Percentiles rank a stretch among this genome's conserved stretches.
Conservation (phyloP, 2,329 filamentous ascomycete genomes). For the Cryoendolithus antarcticus region DNA sequence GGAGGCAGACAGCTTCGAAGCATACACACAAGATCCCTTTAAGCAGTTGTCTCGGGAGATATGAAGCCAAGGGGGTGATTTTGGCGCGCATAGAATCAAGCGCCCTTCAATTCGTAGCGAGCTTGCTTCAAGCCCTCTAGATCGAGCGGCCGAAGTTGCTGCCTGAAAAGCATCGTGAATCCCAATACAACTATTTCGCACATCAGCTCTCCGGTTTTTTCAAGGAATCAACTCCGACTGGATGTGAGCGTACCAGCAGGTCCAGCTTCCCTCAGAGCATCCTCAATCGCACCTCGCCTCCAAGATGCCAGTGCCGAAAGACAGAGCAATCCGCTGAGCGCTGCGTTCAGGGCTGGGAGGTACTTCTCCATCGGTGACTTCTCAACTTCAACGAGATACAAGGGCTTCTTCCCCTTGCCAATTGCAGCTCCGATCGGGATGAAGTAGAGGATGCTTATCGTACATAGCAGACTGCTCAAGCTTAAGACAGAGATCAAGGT, state of each 20-base stretch:
- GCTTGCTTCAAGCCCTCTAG: constrained; percentile 51
- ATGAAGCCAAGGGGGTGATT: not conserved
- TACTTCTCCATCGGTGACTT: constrained; percentile 42
- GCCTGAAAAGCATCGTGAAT: constrained; percentile 49
- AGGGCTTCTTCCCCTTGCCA: constrained; percentile 20
- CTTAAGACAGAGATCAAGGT: constrained; percentile 42
- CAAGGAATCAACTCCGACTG: too few species aligned
- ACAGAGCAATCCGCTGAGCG: too few species aligned
- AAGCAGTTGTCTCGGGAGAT: not conserved
- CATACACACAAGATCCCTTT: too few species aligned
- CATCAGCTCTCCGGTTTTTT: not conserved
- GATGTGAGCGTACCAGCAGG: constrained; percentile 16
- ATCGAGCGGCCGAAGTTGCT: constrained; percentile 57
- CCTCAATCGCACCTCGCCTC: constrained; percentile 4
- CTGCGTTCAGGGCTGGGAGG: constrained; percentile 31
- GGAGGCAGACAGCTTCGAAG: too few species aligned
- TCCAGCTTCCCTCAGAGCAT: constrained; percentile 26
- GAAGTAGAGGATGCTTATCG: constrained; percentile 44
- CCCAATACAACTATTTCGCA: constrained; percentile 39
- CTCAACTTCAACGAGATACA: constrained; percentile 17
- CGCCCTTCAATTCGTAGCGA: constrained; percentile 57
- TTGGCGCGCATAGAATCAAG: constrained; percentile 27
- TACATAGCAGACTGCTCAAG: constrained; percentile 41
- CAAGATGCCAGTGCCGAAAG: too few species aligned
- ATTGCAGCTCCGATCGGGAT: constrained; percentile 37